Conservation (phyloP, 2,329 filamentous ascomycete genomes). For the Aspergillus versicolor region DNA sequence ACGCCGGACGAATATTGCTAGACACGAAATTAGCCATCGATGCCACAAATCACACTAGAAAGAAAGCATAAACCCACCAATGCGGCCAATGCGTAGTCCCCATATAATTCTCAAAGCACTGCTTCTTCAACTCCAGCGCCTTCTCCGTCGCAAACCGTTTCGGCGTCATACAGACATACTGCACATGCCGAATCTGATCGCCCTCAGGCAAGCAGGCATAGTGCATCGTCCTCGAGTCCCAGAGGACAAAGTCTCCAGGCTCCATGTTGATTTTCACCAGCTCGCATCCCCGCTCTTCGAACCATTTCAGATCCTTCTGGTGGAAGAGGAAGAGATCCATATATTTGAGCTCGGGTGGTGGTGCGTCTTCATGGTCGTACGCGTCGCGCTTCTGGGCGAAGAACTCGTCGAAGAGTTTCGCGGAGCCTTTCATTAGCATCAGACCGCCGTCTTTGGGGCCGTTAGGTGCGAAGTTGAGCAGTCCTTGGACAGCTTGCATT, state of each 20-base stretch:
- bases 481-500: constrained; percentile 40
- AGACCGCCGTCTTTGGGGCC: constrained; percentile 50
- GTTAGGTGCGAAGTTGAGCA: constrained; percentile 47
- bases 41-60: background rate
- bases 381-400: constrained; percentile 27
- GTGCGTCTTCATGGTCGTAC: constrained; percentile 17
- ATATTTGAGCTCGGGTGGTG: constrained; percentile 24
- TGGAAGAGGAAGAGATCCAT: background rate
- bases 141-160: constrained; percentile 40
- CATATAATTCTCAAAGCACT: constrained; percentile 35
- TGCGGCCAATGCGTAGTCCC: constrained; percentile 13
- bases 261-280: background rate
- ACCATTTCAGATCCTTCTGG: background rate
- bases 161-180: constrained; percentile 44
- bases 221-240: constrained; percentile 2
- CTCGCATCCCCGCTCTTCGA: background rate
- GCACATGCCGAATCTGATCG: constrained; percentile 28
- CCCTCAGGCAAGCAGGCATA: constrained; percentile 22
- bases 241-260: background rate
- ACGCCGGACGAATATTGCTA: constrained; percentile 38
- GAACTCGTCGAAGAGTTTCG: constrained; percentile 46
- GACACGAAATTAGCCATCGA: background rate
- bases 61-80: background rate
- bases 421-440: constrained; percentile 46
- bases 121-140: constrained; percentile 43